A percentile compares a stretch with the other conserved stretches of the same genome.
Evolutionary conservation across 352 stramenopile species (phyloP).

Genomic region (Phytophthora cryptogea): DNA sequence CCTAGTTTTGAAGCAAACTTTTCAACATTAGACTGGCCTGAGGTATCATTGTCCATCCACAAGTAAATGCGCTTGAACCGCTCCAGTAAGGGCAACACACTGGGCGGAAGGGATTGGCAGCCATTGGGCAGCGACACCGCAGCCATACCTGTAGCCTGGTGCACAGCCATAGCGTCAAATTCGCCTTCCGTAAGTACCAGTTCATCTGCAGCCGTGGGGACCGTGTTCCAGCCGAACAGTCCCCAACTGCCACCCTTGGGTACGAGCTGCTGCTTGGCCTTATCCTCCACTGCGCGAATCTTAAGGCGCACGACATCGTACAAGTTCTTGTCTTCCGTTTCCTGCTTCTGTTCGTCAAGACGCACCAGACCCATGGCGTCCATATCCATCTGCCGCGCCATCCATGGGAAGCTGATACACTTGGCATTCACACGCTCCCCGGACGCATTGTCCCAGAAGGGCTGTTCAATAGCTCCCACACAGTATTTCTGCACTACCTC

Average conservation of each 20-base stretch:
- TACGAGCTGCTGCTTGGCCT: conserved; percentile 85
- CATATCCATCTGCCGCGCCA: conserved; percentile 87
- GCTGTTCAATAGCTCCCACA: conserved; percentile 88
- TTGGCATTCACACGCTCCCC: conserved; percentile 59
- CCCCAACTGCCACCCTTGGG: conserved; percentile 96
- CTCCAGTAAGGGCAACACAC: conserved; percentile 96
- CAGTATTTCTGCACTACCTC: conserved; percentile 89
- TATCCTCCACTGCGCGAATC: conserved; percentile 84
- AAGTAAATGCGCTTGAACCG: conserved; percentile 97
- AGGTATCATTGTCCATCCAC: conserved; percentile 99
- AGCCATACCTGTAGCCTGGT: conserved; percentile 93
- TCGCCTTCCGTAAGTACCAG: conserved; percentile 98
- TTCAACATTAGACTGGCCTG: conserved; percentile 94
- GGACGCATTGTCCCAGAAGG: conserved; percentile 65
- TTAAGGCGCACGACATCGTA: conserved; percentile 87
- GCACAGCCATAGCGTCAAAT: conserved; percentile 97
- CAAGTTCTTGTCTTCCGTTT: conserved; percentile 66
- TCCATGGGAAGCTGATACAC: conserved; percentile 97
- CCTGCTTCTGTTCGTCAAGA: conserved; percentile 30
- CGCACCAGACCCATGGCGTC: conserved; percentile 83
- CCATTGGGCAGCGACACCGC: conserved; percentile 98
- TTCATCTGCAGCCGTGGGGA: conserved; percentile 83
- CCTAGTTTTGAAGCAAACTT: conserved; percentile 98
- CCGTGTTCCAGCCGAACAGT: conserved; percentile 99
- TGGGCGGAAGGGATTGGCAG: conserved; percentile 94